phyloP scores from a whole-genome alignment of 768 basidiomycete species.

The Rhizopogon vinicolor region DNA sequence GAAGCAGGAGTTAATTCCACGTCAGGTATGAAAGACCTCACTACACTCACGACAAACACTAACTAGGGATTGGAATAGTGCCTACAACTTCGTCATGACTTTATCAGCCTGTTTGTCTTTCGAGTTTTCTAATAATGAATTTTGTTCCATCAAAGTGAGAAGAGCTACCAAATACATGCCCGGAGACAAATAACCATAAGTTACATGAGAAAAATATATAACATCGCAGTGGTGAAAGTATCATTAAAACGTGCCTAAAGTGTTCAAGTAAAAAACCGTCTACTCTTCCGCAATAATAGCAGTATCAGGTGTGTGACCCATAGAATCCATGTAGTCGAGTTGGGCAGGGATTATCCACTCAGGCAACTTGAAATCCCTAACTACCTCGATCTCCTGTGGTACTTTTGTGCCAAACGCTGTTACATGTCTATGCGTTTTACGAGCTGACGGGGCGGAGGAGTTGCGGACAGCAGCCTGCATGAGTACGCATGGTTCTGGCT shows the following conservation, averaged over 20 bases:
- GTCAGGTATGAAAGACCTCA: background rate
- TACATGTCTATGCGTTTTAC: constrained; percentile 49
- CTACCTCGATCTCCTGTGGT: constrained; percentile 41
- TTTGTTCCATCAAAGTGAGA: background rate
- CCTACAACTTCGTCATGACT: background rate
- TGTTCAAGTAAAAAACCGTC: background rate
- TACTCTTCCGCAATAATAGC: background rate
- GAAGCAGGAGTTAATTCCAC: background rate
- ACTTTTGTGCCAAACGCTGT: constrained; percentile 59
- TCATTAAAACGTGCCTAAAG: background rate
- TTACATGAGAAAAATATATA: background rate
- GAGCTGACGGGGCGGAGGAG: constrained; percentile 35
- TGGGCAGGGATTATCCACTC: constrained; percentile 36
- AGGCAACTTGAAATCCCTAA: constrained; percentile 55
- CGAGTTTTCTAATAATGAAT: background rate
- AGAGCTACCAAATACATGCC: background rate
- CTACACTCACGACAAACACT: background rate
- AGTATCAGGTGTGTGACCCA: background rate
- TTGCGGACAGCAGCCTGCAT: constrained; percentile 50
- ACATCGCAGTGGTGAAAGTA: background rate
- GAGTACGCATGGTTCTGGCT: constrained; percentile 30
- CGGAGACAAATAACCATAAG: background rate
- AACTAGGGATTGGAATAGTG: background rate
- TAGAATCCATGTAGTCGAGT: background rate
- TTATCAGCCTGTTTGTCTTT: background rate